phyloP scores from a whole-genome alignment of 2,329 filamentous ascomycete species.

The Curvularia hawaiiensis region DNA sequence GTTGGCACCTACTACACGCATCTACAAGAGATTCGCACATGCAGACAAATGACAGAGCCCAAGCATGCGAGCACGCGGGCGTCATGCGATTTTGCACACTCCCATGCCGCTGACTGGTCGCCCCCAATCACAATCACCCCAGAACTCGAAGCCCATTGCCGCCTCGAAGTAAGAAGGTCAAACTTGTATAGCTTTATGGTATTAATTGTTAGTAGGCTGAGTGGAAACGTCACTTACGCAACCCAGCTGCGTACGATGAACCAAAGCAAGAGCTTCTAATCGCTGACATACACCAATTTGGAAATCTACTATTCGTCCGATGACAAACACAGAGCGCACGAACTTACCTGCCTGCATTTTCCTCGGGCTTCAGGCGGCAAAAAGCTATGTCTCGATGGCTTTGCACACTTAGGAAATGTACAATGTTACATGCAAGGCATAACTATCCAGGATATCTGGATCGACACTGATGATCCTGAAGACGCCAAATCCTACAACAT shows the following conservation, averaged over 20 bases:
- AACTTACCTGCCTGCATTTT: constrained; percentile 22
- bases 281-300: constrained; percentile 32
- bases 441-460: constrained; percentile 62
- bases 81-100: constrained; percentile 18
- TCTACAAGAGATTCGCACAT: background rate
- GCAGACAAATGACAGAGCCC: background rate
- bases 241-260: constrained; percentile 1
- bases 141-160: constrained; percentile 14
- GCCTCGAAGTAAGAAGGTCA: constrained; percentile 15
- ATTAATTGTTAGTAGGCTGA: constrained; percentile 6
- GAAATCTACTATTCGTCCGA: constrained; percentile 27
- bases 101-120: constrained; percentile 17
- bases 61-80: background rate
- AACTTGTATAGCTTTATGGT: no score
- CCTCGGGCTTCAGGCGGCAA: constrained; percentile 16
- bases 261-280: constrained; percentile 15
- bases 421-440: constrained; percentile 61
- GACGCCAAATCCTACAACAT: constrained; percentile 53
- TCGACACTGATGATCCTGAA: constrained; percentile 67
- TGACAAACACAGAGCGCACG: background rate
- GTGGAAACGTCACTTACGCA: constrained; percentile 8
- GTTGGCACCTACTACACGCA: background rate
- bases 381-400: constrained; percentile 34
- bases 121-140: constrained; percentile 8
- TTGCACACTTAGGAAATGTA: constrained; percentile 52